Evolutionary conservation across 2,329 filamentous ascomycete species (phyloP).

Genomic region (Ophiocordyceps australis): DNA sequence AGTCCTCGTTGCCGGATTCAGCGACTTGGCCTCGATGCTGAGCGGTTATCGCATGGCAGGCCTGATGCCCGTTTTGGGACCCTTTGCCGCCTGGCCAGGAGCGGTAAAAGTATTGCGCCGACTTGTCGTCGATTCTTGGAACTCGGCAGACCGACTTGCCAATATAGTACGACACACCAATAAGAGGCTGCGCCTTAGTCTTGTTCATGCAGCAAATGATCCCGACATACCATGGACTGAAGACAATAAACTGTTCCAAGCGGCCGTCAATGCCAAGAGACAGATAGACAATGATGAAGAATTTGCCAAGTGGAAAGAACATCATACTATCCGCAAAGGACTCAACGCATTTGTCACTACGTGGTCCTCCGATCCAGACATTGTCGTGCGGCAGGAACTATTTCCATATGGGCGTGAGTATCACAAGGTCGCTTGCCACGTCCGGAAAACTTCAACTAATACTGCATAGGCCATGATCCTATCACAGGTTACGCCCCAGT

Average conservation of each 20-base stretch:
- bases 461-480: conserved; percentile 43
- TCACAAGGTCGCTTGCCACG: no score
- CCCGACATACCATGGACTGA: conserved; percentile 63
- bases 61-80: conserved; percentile 59
- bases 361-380: conserved; percentile 23
- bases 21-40: conserved; percentile 53
- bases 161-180: conserved; percentile 33
- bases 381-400: conserved; percentile 33
- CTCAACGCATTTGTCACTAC: conserved; percentile 28
- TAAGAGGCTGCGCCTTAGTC: conserved; percentile 40
- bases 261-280: conserved; percentile 33
- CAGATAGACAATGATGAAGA: conserved; percentile 15
- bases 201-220: conserved; percentile 72
- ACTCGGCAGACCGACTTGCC: conserved; percentile 46
- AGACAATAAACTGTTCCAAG: conserved; percentile 43
- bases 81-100: conserved; percentile 48
- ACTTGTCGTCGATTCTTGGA: conserved; percentile 67
- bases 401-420: conserved; percentile 34
- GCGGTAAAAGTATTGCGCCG: conserved; percentile 41
- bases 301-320: conserved; percentile 25
- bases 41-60: conserved; percentile 66
- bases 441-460: not conserved
- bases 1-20: conserved; percentile 66
- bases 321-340: conserved; percentile 22
- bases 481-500: conserved; percentile 49